phyloP scores from a whole-genome alignment of 1,284 basidiomycete species.

The Heterobasidion occidentale region DNA sequence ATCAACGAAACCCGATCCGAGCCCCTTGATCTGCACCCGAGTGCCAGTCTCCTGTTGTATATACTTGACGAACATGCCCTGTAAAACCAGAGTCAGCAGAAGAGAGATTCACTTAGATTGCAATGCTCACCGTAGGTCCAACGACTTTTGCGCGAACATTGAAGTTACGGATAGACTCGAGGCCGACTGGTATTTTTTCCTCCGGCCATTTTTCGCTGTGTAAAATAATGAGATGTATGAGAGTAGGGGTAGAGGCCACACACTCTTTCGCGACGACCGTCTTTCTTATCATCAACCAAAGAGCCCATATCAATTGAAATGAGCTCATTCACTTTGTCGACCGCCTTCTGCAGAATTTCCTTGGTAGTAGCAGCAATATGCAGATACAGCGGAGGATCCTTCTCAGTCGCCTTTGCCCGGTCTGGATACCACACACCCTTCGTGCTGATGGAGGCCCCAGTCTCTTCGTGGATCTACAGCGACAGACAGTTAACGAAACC shows the following conservation, averaged over 20 bases:
- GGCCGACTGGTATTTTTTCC: constrained; percentile 81
- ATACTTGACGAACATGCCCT: constrained; percentile 98
- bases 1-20: constrained; percentile 94
- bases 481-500: background rate
- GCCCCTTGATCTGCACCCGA: constrained; percentile 96
- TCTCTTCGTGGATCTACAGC: constrained; percentile 77
- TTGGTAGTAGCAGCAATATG: constrained; percentile 84
- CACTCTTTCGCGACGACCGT: constrained; percentile 54
- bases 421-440: constrained; percentile 95
- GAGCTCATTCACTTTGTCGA: constrained; percentile 81
- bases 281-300: constrained; percentile 80
- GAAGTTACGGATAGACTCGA: constrained; percentile 92
- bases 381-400: constrained; percentile 90
- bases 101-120: constrained; percentile 1
- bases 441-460: constrained; percentile 84
- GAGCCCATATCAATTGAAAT: constrained; percentile 83
- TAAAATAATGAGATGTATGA: constrained; percentile 2
- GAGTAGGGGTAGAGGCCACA: constrained; percentile 2
- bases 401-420: constrained; percentile 80
- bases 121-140: constrained; percentile 70
- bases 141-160: constrained; percentile 97
- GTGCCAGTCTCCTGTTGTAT: constrained; percentile 96
- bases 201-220: constrained; percentile 92
- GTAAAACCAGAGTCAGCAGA: background rate
- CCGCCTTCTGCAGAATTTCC: constrained; percentile 75